Conservation (phyloP, 2,329 filamentous ascomycete genomes). For the Epichloe glyceriae region DNA sequence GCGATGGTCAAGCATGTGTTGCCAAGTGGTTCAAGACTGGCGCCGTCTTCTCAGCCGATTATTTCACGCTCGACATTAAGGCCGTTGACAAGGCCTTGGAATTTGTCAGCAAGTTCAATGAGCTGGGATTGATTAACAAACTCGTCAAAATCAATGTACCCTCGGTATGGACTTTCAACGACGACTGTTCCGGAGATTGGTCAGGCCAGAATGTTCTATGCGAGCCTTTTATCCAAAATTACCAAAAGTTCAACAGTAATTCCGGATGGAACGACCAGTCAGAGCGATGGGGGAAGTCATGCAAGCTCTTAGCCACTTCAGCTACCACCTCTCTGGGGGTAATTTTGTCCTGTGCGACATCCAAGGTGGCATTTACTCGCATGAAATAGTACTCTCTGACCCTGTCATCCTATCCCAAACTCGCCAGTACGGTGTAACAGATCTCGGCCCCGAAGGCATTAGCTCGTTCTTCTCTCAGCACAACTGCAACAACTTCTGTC, state of each 20-base stretch:
- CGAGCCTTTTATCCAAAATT: constrained; percentile 28
- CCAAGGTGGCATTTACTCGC: constrained; percentile 26
- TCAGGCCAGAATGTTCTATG: constrained; percentile 14
- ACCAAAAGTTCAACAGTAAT: constrained; percentile 32
- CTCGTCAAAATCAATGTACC: constrained; percentile 24
- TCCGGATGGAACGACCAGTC: constrained; percentile 22
- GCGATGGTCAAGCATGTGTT: constrained; percentile 21
- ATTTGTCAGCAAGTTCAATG: constrained; percentile 24
- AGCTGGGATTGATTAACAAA: constrained; percentile 17
- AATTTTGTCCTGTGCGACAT: constrained; percentile 27
- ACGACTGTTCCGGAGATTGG: not conserved
- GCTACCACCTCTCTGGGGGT: constrained; percentile 25
- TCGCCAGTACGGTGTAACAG: constrained; percentile 24
- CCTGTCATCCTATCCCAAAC: constrained; percentile 27
- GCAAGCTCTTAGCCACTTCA: constrained; percentile 32
- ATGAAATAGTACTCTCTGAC: constrained; percentile 24
- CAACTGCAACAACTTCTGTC: constrained; percentile 20
- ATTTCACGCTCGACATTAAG: constrained; percentile 25
- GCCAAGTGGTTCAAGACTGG: constrained; percentile 27
- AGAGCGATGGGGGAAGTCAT: constrained; percentile 21
- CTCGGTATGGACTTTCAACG: constrained; percentile 17
- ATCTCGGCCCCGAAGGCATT: constrained; percentile 26
- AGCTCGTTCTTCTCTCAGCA: constrained; percentile 26
- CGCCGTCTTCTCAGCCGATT: constrained; percentile 18
- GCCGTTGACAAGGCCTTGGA: constrained; percentile 21